Percentiles rank a stretch among this genome's conserved stretches.
Conservation (phyloP, 2,329 filamentous ascomycete species). For the Colletotrichum sp. region DNA sequence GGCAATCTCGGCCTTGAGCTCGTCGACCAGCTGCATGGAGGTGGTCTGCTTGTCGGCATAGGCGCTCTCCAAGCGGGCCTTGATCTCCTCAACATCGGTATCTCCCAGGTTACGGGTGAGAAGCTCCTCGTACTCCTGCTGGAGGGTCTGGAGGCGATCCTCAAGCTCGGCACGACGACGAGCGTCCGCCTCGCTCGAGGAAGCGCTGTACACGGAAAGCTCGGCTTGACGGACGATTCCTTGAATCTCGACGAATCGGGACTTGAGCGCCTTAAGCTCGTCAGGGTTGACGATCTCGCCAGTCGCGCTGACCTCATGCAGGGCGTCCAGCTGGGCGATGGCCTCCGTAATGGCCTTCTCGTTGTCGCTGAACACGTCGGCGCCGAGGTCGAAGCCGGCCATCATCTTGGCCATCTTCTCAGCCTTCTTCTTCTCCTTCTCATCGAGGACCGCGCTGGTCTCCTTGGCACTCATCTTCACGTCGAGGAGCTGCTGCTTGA, state of each 20-base stretch:
- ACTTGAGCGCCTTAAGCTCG: conserved; percentile 77
- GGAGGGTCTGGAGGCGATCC: conserved; percentile 73
- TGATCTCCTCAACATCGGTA: conserved; percentile 83
- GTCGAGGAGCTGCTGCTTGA: conserved; percentile 95
- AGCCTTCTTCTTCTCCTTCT: conserved; percentile 98
- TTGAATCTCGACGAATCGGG: conserved; percentile 86
- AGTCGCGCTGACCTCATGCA: conserved; percentile 76
- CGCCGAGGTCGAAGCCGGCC: conserved; percentile 94
- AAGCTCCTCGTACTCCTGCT: conserved; percentile 84
- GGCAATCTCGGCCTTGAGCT: conserved; percentile 76
- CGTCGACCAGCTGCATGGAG: conserved; percentile 75
- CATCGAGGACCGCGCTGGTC: conserved; percentile 85
- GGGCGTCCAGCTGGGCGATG: conserved; percentile 80
- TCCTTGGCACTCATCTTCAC: conserved; percentile 97
- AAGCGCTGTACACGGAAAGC: conserved; percentile 76
- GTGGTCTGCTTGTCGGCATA: conserved; percentile 78
- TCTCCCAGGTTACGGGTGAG: conserved; percentile 80
- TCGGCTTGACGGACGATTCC: conserved; percentile 93
- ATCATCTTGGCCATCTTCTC: conserved; percentile 99
- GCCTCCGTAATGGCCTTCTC: conserved; percentile 84
- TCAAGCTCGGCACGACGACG: conserved; percentile 80
- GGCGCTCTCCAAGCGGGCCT: conserved; percentile 76
- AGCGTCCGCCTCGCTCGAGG: conserved; percentile 68
- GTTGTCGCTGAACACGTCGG: conserved; percentile 92
- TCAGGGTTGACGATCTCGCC: conserved; percentile 84